Conservation (phyloP, 2,329 filamentous ascomycete species). For the Monosporascus cannonballus region DNA sequence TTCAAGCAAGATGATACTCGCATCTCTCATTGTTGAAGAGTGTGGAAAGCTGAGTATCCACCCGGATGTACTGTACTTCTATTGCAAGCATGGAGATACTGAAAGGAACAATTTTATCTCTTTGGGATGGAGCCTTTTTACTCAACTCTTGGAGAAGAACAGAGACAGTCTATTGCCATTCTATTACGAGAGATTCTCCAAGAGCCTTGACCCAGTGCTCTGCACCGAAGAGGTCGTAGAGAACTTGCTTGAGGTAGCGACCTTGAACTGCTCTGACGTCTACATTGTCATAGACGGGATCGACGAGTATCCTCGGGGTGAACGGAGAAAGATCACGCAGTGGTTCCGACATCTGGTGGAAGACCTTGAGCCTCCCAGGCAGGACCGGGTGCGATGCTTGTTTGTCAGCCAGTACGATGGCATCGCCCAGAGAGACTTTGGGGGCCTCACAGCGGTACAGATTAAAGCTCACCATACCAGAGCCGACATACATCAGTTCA, state of each 20-base stretch:
- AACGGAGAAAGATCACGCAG: constrained; percentile 21
- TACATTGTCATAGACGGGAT: constrained; percentile 31
- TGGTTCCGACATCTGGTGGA: constrained; percentile 18
- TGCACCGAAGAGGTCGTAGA: constrained; percentile 9
- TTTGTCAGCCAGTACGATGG: constrained; percentile 28
- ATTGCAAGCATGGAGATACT: constrained; percentile 22
- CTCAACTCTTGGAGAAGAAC: constrained; percentile 7
- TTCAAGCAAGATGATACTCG: constrained; percentile 27
- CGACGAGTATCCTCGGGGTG: constrained; percentile 25
- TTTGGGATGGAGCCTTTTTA: constrained; percentile 11
- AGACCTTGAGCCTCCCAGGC: constrained; percentile 3
- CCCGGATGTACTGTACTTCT: constrained; percentile 22
- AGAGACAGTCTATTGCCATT: constrained; percentile 4
- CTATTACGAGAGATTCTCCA: constrained; percentile 8
- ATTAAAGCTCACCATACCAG: constrained; percentile 18
- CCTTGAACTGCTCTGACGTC: constrained; percentile 15
- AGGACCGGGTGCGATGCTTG: constrained; percentile 17
- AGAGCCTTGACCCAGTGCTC: constrained; percentile 4
- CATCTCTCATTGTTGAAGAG: constrained; percentile 25
- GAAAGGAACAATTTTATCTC: constrained; percentile 18
- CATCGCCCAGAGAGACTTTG: constrained; percentile 19
- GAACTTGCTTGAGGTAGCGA: constrained; percentile 18
- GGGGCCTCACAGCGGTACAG: constrained; percentile 9
- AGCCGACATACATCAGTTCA: constrained; percentile 23
- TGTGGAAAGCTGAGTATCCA: constrained; percentile 5